Evolutionary conservation across 352 stramenopile species (phyloP).

Genomic region (Elongisporangium undulatum): DNA sequence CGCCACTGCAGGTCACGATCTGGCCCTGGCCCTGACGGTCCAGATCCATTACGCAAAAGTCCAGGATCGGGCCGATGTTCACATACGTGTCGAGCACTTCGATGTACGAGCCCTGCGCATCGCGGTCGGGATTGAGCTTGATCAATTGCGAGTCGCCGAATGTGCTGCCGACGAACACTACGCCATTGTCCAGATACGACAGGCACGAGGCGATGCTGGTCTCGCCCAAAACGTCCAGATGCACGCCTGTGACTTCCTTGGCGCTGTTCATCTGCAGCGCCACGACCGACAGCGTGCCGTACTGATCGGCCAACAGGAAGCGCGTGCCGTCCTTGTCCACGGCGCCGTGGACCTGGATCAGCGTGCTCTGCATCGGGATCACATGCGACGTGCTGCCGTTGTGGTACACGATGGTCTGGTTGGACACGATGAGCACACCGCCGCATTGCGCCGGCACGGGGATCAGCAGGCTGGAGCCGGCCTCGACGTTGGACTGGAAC

Average conservation of each 20-base stretch:
- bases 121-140: constrained; percentile 82
- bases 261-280: constrained; percentile 66
- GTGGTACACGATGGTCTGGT: constrained; percentile 91
- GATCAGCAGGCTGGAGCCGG: constrained; percentile 84
- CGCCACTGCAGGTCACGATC: constrained; percentile 96
- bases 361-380: constrained; percentile 89
- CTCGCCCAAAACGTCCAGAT: constrained; percentile 92
- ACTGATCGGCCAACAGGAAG: constrained; percentile 89
- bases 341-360: constrained; percentile 87
- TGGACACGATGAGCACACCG: constrained; percentile 89
- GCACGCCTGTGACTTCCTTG: constrained; percentile 75
- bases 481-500: constrained; percentile 88
- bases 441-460: constrained; percentile 78
- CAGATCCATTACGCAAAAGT: constrained; percentile 97
- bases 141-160: constrained; percentile 96
- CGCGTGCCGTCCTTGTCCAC: constrained; percentile 88
- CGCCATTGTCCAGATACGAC: constrained; percentile 92
- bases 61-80: constrained; percentile 97
- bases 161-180: constrained; percentile 94
- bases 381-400: constrained; percentile 86
- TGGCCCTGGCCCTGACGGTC: constrained; percentile 93
- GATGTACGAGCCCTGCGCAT: constrained; percentile 86
- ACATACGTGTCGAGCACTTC: constrained; percentile 96
- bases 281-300: constrained; percentile 86
- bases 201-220: constrained; percentile 90